These are phyloP conservation scores for Candida silvicultrix DNA, from an alignment of 805 yeast species.

Conservation along the genomic window DNA sequence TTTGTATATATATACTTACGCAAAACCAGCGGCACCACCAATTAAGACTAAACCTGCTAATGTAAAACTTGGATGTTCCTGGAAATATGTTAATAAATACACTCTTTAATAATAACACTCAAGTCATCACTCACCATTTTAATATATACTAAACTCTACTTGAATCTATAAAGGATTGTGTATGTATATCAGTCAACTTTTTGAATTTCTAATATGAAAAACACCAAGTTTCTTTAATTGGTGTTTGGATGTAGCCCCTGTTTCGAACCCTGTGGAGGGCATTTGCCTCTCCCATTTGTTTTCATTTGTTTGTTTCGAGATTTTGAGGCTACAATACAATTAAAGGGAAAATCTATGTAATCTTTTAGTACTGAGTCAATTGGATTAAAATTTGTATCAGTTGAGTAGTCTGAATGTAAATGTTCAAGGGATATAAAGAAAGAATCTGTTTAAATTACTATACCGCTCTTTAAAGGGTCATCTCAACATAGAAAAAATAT, in stretches of 20 bases:
- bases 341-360: neutral
- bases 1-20: conserved; percentile 32
- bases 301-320: neutral
- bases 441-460: too few species aligned
- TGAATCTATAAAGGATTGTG: too few species aligned
- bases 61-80: conserved; percentile 77
- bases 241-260: neutral
- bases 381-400: neutral
- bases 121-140: neutral
- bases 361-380: too few species aligned
- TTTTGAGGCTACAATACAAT: neutral
- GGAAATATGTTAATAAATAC: conserved; percentile 1
- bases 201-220: neutral
- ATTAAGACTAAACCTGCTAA: conserved; percentile 60
- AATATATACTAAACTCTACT: too few species aligned
- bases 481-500: too few species aligned
- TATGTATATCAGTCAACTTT: too few species aligned
- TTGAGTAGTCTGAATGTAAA: too few species aligned
- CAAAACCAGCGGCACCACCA: conserved; percentile 69
- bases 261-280: neutral
- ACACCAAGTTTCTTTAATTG: too few species aligned
- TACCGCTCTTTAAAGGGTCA: too few species aligned
- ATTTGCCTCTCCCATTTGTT: neutral
- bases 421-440: too few species aligned
- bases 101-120: too few species aligned